A percentile compares a stretch with the other conserved stretches of the same genome.
Evolutionary conservation across 2,329 filamentous ascomycete genomes (phyloP).

Genomic region (Venturia carpophila): DNA sequence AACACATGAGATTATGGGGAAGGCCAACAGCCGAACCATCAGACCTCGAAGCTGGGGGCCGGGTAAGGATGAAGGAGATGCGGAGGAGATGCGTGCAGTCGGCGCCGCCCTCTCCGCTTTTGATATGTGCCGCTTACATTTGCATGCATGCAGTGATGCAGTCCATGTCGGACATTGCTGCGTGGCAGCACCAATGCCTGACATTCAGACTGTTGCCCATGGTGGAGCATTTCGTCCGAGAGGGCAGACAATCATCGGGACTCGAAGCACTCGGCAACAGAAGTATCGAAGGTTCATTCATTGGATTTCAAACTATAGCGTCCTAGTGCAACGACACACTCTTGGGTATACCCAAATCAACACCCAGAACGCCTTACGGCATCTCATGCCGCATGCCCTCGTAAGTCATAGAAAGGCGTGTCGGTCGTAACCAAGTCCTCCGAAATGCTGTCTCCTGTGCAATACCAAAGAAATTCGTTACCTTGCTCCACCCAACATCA

Average conservation of each 20-base stretch:
- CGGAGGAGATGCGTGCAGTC: no score
- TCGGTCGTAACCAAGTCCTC: not conserved
- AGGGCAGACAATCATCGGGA: no score
- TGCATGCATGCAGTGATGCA: no score
- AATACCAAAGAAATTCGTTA: not conserved
- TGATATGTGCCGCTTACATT: not conserved
- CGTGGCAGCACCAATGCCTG: no score
- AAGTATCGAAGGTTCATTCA: no score
- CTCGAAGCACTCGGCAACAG: no score
- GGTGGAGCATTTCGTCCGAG: no score
- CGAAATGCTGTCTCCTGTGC: not conserved
- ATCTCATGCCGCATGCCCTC: not conserved
- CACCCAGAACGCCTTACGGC: not conserved
- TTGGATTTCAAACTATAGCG: not conserved
- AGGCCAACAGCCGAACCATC: not conserved
- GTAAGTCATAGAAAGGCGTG: not conserved
- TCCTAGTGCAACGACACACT: not conserved
- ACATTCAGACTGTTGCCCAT: no score
- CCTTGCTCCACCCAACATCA: no score
- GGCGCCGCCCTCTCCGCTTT: not conserved
- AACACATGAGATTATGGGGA: no score
- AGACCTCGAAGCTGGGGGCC: not conserved
- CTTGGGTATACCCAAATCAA: not conserved
- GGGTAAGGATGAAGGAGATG: not conserved
- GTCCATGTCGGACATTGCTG: no score